Conservation (phyloP, 78 protist genomes). For the Creolimax fragrantissima region DNA sequence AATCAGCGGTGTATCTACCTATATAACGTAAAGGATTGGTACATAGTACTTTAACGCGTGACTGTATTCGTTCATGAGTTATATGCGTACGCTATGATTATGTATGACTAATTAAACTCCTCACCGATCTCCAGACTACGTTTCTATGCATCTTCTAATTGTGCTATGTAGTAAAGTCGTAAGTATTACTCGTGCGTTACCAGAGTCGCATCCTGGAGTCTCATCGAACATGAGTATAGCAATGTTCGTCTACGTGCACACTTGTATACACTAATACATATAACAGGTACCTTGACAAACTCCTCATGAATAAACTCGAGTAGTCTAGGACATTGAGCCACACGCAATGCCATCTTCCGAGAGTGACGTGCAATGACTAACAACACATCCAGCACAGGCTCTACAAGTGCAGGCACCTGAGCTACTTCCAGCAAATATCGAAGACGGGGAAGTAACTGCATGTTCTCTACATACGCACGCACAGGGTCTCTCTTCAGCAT, state of each 20-base stretch:
- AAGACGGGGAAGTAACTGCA: background rate
- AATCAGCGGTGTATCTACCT: no score
- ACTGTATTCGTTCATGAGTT: no score
- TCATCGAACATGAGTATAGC: background rate
- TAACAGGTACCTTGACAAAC: background rate
- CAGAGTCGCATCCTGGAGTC: no score
- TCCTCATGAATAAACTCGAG: background rate
- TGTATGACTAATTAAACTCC: no score
- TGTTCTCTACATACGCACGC: background rate
- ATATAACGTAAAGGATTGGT: no score
- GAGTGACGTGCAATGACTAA: background rate
- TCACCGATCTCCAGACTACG: no score
- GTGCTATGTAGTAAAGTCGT: no score
- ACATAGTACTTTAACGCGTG: no score
- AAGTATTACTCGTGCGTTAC: no score
- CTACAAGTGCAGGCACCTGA: background rate
- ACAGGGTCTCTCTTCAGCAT: background rate
- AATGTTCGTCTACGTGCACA: background rate
- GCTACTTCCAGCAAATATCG: background rate
- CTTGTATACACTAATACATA: background rate
- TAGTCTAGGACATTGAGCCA: background rate
- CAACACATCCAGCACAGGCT: background rate
- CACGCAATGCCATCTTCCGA: background rate
- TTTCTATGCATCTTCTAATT: no score
- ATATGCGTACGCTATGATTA: no score